phyloP scores from a whole-genome alignment of 176 grass and related monocot genomes.

The Zea luxurians region DNA sequence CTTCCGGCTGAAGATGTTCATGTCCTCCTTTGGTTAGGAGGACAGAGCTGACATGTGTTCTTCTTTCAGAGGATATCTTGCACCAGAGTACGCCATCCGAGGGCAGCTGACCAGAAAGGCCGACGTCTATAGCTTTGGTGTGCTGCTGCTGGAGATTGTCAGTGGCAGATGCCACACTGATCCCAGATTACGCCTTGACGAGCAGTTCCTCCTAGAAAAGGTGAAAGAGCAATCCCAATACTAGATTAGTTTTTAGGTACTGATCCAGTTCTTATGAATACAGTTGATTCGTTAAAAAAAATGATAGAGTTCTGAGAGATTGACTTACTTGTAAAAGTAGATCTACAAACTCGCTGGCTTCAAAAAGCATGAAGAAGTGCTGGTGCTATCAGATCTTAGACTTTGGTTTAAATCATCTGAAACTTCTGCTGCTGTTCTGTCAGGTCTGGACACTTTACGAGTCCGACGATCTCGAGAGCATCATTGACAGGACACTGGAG shows the following conservation, averaged over 20 bases:
- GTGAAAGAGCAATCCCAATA: constrained; percentile 31
- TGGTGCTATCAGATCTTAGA: neutral
- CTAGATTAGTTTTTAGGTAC: too few relatives aligned
- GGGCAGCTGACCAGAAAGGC: constrained; percentile 66
- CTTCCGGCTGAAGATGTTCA: neutral
- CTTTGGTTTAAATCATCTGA: constrained; percentile 13
- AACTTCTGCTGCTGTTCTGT: constrained; percentile 15
- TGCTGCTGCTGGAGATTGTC: constrained; percentile 70
- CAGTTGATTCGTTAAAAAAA: neutral
- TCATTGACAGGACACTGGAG: constrained; percentile 59
- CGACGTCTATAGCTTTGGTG: constrained; percentile 66
- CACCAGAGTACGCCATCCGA: constrained; percentile 71
- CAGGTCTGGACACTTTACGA: constrained; percentile 75
- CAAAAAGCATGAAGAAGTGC: constrained; percentile 10
- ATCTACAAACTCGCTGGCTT: neutral
- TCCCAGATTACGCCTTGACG: constrained; percentile 52
- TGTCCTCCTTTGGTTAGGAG: constrained; percentile 16
- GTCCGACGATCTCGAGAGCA: constrained; percentile 45
- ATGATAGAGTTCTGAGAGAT: neutral
- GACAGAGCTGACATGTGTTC: neutral
- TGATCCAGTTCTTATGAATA: neutral
- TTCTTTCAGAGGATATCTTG: constrained; percentile 51
- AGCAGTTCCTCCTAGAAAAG: constrained; percentile 77
- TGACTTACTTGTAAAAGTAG: neutral
- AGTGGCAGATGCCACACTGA: constrained; percentile 71